Conservation (phyloP, 2,329 filamentous ascomycete species). For the Gremmenia infestans region DNA sequence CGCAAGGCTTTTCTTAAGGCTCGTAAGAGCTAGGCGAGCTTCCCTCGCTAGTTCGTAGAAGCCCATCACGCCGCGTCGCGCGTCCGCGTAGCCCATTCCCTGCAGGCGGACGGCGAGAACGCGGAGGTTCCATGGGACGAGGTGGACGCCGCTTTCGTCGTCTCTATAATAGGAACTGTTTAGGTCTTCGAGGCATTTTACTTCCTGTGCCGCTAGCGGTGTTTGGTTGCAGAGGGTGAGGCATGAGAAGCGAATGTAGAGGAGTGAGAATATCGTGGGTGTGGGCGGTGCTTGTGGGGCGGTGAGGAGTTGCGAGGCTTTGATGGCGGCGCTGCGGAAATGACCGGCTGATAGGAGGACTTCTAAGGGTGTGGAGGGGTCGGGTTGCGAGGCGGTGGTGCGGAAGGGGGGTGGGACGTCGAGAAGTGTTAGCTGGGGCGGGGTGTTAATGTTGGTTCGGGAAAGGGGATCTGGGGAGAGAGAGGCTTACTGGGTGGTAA, state of each 20-base stretch:
- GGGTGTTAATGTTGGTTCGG: no score
- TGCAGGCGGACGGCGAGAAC: slow-evolving; percentile 80
- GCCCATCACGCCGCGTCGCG: slow-evolving; percentile 77
- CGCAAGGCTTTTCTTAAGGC: slow-evolving; percentile 34
- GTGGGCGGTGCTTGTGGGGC: slow-evolving; percentile 51
- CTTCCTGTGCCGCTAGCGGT: slow-evolving; percentile 62
- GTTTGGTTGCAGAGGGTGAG: slow-evolving; percentile 73
- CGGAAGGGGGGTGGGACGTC: slow-evolving; percentile 62
- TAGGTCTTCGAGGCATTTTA: slow-evolving; percentile 58
- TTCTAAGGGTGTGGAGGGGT: slow-evolving; percentile 58
- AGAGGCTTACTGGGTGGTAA: slow-evolving; percentile 57
- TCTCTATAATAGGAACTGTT: slow-evolving; percentile 53
- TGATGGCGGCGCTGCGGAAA: slow-evolving; percentile 73
- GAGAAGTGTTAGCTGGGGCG: slow-evolving; percentile 50
- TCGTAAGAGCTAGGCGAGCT: slow-evolving; percentile 57
- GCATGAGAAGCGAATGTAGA: slow-evolving; percentile 78
- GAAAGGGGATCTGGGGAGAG: no score
- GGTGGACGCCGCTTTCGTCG: slow-evolving; percentile 49
- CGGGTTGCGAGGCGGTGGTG: slow-evolving; percentile 58
- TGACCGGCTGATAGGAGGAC: slow-evolving; percentile 67
- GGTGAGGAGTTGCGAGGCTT: slow-evolving; percentile 57
- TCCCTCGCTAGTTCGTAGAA: slow-evolving; percentile 85
- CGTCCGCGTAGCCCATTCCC: slow-evolving; percentile 80
- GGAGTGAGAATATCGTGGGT: slow-evolving; percentile 64
- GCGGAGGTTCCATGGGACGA: slow-evolving; percentile 84